Conservation (phyloP, 1,284 basidiomycete species). For the Tilletia indica region DNA sequence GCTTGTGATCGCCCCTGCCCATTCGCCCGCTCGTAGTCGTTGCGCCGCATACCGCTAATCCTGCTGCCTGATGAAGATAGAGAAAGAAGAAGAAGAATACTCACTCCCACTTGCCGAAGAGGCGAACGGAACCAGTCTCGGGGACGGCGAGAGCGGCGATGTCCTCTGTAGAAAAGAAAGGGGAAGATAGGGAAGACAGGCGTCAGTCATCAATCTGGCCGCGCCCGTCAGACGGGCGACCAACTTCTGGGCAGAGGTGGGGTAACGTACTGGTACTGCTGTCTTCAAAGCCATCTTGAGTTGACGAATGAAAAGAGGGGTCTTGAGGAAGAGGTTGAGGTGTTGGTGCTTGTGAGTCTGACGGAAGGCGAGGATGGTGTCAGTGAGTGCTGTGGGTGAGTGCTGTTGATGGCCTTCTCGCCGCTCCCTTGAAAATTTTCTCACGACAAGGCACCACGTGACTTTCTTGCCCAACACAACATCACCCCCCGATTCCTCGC, state of each 20-base stretch:
- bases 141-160: conserved; percentile 48
- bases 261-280: conserved; percentile 49
- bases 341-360: neutral
- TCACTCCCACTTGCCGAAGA: conserved; percentile 54
- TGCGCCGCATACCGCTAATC: neutral
- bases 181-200: neutral
- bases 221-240: no score
- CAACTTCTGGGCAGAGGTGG: no score
- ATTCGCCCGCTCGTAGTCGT: neutral
- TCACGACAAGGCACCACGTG: neutral
- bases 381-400: neutral
- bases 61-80: conserved; percentile 18
- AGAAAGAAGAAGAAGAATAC: conserved; percentile 23
- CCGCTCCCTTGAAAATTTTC: neutral
- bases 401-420: neutral
- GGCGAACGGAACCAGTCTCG: conserved; percentile 51
- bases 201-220: neutral
- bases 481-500: no score
- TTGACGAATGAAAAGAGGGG: conserved; percentile 27
- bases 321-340: neutral
- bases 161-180: conserved; percentile 38
- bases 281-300: conserved; percentile 47
- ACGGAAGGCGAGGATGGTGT: neutral
- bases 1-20: no score
- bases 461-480: no score